Percentiles rank a stretch among this genome's conserved stretches.
These are phyloP conservation scores for Claviceps lovelessii DNA, from an alignment of 2,329 filamentous ascomycete species.

Conservation along the genomic window DNA sequence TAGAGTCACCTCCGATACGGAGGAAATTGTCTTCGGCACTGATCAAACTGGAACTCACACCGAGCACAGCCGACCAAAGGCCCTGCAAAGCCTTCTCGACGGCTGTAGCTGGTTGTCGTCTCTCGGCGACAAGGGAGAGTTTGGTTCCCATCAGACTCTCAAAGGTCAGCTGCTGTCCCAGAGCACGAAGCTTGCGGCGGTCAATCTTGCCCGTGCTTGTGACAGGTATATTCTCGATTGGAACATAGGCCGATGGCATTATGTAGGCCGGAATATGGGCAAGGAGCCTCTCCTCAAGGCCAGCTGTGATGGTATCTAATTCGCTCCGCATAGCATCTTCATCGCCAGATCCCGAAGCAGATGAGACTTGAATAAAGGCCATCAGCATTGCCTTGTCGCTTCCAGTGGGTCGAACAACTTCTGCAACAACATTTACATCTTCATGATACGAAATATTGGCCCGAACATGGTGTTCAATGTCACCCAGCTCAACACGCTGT, in stretches of 20 bases:
- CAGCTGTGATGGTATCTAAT: not conserved
- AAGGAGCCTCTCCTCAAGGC: not conserved
- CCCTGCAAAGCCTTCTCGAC: not conserved
- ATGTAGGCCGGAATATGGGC: conserved; percentile 1
- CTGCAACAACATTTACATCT: conserved; percentile 2
- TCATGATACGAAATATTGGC: conserved; percentile 27
- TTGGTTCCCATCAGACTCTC: not conserved
- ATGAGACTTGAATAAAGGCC: conserved; percentile 1
- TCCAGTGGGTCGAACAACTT: not conserved
- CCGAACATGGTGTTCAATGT: conserved; percentile 10
- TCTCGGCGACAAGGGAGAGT: not conserved
- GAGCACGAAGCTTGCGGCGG: conserved; percentile 1
- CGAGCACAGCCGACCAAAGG: conserved; percentile 6
- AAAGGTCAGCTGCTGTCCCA: not conserved
- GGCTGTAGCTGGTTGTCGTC: not conserved
- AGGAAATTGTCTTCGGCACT: conserved; percentile 31
- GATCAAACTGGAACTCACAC: conserved; percentile 11
- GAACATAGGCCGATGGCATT: conserved; percentile 3
- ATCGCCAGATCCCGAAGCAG: not conserved
- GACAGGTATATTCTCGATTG: not conserved
- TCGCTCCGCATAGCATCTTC: not conserved
- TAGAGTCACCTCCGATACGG: conserved; percentile 31
- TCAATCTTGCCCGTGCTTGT: conserved; percentile 4
- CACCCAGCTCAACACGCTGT: conserved; percentile 29
- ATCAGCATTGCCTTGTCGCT: not conserved